Conservation (phyloP, 768 basidiomycete species). For the Pleurotus tuber-regium region DNA sequence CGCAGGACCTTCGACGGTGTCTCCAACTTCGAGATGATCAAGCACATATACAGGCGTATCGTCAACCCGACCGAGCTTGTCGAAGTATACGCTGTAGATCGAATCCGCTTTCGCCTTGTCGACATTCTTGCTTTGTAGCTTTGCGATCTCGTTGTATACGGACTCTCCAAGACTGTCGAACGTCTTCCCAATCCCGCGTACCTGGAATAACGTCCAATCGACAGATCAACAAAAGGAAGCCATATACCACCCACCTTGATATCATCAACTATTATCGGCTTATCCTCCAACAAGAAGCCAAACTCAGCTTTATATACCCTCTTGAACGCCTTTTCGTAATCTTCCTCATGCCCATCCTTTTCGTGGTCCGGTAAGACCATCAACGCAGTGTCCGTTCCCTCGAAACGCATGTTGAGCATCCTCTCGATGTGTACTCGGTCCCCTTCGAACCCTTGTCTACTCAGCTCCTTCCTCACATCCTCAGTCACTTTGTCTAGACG, state of each 20-base stretch:
- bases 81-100: constrained; percentile 76
- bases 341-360: constrained; percentile 50
- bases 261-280: constrained; percentile 86
- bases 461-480: constrained; percentile 65
- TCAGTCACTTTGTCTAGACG: constrained; percentile 70
- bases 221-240: background rate
- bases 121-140: constrained; percentile 40
- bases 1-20: constrained; percentile 78
- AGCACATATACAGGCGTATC: constrained; percentile 82
- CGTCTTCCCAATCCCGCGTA: constrained; percentile 89
- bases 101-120: constrained; percentile 47
- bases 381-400: constrained; percentile 89
- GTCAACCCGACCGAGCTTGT: constrained; percentile 68
- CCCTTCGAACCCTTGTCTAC: constrained; percentile 76
- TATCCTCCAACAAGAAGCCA: constrained; percentile 86
- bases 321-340: constrained; percentile 81
- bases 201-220: constrained; percentile 34
- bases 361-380: constrained; percentile 65
- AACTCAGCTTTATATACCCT: constrained; percentile 83
- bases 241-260: constrained; percentile 63
- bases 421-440: constrained; percentile 73
- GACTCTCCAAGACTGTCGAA: constrained; percentile 79
- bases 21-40: constrained; percentile 62
- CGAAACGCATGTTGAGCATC: constrained; percentile 90
- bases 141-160: constrained; percentile 71